Conservation (phyloP, 495 filamentous ascomycete species). For the Talaromyces proteolyticus region DNA sequence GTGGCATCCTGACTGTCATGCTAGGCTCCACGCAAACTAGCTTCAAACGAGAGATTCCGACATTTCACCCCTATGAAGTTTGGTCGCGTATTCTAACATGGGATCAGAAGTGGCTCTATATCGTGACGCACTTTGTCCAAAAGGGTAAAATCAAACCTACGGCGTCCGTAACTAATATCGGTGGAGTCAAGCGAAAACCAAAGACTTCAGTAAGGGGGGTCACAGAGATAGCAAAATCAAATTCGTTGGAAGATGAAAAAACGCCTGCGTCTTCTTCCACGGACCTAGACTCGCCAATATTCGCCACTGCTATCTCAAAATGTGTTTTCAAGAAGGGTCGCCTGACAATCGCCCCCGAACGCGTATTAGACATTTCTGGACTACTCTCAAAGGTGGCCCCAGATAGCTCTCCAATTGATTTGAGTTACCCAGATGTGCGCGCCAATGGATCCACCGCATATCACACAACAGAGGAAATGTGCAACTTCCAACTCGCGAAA, state of each 20-base stretch:
- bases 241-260: no score
- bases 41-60: conserved; percentile 52
- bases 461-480: neutral
- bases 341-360: conserved; percentile 66
- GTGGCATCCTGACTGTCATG: conserved; percentile 24
- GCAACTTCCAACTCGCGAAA: neutral
- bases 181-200: neutral
- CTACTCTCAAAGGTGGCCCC: conserved; percentile 21
- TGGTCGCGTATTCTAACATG: conserved; percentile 53
- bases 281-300: conserved; percentile 32
- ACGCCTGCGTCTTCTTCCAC: neutral
- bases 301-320: conserved; percentile 60
- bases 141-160: conserved; percentile 32
- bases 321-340: conserved; percentile 75
- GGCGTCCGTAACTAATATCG: neutral
- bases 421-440: neutral
- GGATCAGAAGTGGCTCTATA: conserved; percentile 68
- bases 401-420: neutral
- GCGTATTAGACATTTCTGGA: conserved; percentile 52
- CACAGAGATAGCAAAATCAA: no score
- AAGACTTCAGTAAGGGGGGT: no score
- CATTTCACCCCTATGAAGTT: conserved; percentile 49
- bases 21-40: conserved; percentile 48
- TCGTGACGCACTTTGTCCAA: conserved; percentile 60
- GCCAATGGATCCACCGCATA: neutral